Evolutionary conservation across 129 eudicot genomes (phyloP).

Genomic region (Gnaphalium uliginosum): DNA sequence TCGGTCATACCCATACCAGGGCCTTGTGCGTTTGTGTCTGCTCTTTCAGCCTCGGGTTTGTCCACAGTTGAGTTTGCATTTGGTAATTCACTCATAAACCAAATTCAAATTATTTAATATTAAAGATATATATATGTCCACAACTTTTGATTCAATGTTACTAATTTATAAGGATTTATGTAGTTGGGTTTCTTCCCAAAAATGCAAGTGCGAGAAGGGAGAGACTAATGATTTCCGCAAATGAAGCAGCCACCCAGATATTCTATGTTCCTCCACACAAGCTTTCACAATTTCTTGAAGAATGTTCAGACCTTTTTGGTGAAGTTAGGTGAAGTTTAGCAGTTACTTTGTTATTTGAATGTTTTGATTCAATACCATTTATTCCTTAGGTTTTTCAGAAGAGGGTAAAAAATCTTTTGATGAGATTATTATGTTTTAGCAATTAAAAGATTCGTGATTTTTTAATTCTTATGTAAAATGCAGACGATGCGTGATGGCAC

Average conservation of each 20-base stretch:
- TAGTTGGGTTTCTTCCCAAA: conserved; percentile 98
- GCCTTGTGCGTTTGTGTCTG: conserved; percentile 84
- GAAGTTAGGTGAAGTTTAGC: conserved; percentile 54
- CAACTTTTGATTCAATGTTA: neutral
- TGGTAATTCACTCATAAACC: conserved; percentile 48
- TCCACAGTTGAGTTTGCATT: conserved; percentile 81
- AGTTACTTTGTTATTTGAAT: neutral
- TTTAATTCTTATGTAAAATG: conserved; percentile 1
- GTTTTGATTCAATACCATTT: neutral
- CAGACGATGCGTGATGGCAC: conserved; percentile 95
- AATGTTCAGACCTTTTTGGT: conserved; percentile 63
- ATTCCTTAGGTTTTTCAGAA: neutral
- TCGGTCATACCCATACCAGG: conserved; percentile 85
- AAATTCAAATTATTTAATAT: neutral
- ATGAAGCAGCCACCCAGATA: conserved; percentile 74
- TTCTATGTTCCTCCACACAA: conserved; percentile 97
- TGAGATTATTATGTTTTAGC: neutral
- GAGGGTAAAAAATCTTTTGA: too few relatives aligned
- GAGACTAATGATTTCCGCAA: conserved; percentile 64
- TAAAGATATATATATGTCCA: neutral
- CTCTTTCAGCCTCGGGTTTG: conserved; percentile 93
- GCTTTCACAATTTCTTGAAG: conserved; percentile 80
- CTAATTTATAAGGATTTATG: conserved; percentile 16
- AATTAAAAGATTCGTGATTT: neutral
- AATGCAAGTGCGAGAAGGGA: conserved; percentile 67